Conservation (phyloP, 1,139 yeast genomes). For the Pichia sp. region DNA sequence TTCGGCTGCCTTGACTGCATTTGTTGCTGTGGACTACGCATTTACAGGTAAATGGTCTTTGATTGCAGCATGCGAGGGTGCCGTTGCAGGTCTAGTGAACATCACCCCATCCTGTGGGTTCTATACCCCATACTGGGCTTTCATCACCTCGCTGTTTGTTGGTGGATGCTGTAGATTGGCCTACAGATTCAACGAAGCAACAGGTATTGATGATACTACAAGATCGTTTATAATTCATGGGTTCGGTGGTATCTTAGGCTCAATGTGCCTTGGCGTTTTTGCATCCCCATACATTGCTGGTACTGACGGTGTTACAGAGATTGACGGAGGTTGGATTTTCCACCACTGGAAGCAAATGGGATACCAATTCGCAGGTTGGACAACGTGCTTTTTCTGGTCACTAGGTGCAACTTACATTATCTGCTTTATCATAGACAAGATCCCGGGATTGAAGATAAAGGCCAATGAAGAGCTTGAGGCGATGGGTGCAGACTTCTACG, state of each 20-base stretch:
- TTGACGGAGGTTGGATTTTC: slow-evolving; percentile 49
- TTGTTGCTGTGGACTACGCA: slow-evolving; percentile 35
- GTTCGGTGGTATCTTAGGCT: slow-evolving; percentile 46
- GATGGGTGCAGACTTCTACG: slow-evolving; percentile 46
- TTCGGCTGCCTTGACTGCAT: slow-evolving; percentile 39
- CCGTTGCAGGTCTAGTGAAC: slow-evolving; percentile 46
- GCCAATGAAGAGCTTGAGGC: slow-evolving; percentile 42
- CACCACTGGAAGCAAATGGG: slow-evolving; percentile 50
- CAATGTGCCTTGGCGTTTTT: slow-evolving; percentile 43
- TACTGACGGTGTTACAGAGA: slow-evolving; percentile 44
- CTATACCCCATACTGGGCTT: slow-evolving; percentile 48
- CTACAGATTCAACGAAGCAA: slow-evolving; percentile 39
- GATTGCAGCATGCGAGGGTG: slow-evolving; percentile 47
- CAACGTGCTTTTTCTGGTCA: slow-evolving; percentile 41
- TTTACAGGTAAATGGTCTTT: slow-evolving; percentile 42
- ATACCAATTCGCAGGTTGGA: slow-evolving; percentile 45
- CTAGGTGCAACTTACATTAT: slow-evolving; percentile 39
- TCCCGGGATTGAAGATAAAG: slow-evolving; percentile 45
- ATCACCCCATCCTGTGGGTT: slow-evolving; percentile 52
- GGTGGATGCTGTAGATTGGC: slow-evolving; percentile 40
- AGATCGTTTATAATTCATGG: slow-evolving; percentile 48
- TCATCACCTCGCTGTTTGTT: slow-evolving; percentile 41
- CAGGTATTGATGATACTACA: slow-evolving; percentile 46
- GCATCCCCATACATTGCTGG: slow-evolving; percentile 46
- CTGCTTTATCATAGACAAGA: slow-evolving; percentile 41